phyloP scores from a whole-genome alignment of 2,329 filamentous ascomycete species.

The Penicillium occitanis region DNA sequence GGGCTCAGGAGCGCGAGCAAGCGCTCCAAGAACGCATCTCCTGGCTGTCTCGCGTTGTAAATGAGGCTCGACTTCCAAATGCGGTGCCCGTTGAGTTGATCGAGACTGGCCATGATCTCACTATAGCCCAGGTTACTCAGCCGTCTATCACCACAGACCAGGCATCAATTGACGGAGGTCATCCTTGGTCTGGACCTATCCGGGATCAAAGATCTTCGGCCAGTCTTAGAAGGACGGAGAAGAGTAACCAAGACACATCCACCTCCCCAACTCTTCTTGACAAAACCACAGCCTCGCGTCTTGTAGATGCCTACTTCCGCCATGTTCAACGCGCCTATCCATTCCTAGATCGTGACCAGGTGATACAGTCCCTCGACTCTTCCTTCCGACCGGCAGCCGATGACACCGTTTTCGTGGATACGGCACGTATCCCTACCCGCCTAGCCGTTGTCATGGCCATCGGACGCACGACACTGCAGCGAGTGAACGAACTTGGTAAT shows the following conservation, averaged over 20 bases:
- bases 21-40: conserved; percentile 41
- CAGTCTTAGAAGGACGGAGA: too few relatives aligned
- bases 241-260: not conserved
- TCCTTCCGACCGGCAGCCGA: not conserved
- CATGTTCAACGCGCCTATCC: conserved; percentile 50
- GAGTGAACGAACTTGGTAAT: conserved; percentile 44
- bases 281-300: conserved; percentile 1
- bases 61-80: conserved; percentile 33
- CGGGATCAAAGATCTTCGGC: not conserved
- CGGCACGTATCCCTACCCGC: conserved; percentile 32
- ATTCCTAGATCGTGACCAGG: conserved; percentile 43
- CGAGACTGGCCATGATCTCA: conserved; percentile 33
- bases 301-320: conserved; percentile 46
- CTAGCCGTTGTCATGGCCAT: conserved; percentile 51
- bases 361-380: conserved; percentile 27
- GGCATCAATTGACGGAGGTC: not conserved
- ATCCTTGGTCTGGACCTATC: not conserved
- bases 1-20: conserved; percentile 38
- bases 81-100: conserved; percentile 34
- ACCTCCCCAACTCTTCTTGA: not conserved
- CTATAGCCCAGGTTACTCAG: not conserved
- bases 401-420: not conserved
- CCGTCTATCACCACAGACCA: not conserved
- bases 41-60: conserved; percentile 44
- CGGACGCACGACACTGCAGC: conserved; percentile 47